Evolutionary conservation across 176 grass and related monocot species (phyloP).

Genomic region (Aechmea fasciata): DNA sequence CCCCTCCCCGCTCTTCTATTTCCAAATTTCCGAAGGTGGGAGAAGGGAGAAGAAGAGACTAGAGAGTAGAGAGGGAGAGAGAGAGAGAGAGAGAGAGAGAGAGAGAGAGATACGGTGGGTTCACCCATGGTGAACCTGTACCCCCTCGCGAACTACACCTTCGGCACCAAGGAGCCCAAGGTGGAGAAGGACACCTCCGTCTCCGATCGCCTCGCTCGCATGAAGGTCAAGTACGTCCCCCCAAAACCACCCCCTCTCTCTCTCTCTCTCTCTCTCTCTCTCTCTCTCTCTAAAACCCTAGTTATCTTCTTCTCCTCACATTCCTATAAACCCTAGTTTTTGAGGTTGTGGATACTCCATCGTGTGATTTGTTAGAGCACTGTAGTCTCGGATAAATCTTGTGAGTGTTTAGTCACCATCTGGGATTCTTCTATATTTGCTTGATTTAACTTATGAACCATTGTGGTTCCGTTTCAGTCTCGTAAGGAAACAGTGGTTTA

Average conservation of each 20-base stretch:
- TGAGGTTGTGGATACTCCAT: too few species aligned
- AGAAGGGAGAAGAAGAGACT: not conserved
- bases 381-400: too few species aligned
- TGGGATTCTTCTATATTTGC: too few species aligned
- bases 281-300: not conserved
- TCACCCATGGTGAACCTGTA: slow-evolving; percentile 73
- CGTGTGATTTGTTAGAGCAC: too few species aligned
- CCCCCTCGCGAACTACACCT: slow-evolving; percentile 97
- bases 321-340: slow-evolving; percentile 8
- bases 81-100: slow-evolving; percentile 3
- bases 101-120: slow-evolving; percentile 24
- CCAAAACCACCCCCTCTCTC: not conserved
- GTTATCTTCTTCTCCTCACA: not conserved
- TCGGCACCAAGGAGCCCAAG: slow-evolving; percentile 98
- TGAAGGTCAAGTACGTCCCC: slow-evolving; percentile 88
- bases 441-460: too few species aligned
- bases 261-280: not conserved
- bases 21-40: too few species aligned
- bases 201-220: slow-evolving; percentile 89
- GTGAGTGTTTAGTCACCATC: too few species aligned
- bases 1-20: too few species aligned
- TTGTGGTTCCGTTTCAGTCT: too few species aligned
- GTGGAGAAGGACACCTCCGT: slow-evolving; percentile 99
- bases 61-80: not conserved
- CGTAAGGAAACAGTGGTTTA: too few species aligned